Conservation (phyloP, 177 flowering plant species). For the Tripterygium wilfordii region DNA sequence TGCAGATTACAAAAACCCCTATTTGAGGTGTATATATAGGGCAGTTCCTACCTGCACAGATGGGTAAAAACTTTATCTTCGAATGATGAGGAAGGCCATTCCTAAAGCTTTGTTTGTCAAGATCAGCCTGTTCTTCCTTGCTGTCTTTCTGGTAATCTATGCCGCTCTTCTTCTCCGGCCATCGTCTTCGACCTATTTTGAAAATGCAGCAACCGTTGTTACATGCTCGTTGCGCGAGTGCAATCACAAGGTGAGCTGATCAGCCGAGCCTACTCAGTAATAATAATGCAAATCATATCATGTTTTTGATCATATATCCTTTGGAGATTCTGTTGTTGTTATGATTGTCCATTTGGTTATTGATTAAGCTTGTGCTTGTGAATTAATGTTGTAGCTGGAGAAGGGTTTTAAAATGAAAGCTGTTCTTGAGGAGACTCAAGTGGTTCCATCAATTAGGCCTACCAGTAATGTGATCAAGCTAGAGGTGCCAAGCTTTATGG, state of each 20-base stretch:
- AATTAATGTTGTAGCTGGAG: too few species aligned
- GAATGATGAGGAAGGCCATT: slow-evolving; percentile 41
- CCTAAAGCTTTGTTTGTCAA: slow-evolving; percentile 58
- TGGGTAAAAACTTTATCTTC: slow-evolving; percentile 15
- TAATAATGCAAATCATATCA: too few species aligned
- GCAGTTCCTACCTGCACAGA: background rate
- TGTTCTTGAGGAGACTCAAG: slow-evolving; percentile 30
- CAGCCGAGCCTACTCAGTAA: too few species aligned
- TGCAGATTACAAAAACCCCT: background rate
- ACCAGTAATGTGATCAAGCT: slow-evolving; percentile 19
- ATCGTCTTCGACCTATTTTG: slow-evolving; percentile 31
- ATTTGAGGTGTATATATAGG: too few species aligned
- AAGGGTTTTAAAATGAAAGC: slow-evolving; percentile 57
- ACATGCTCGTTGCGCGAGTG: slow-evolving; percentile 66
- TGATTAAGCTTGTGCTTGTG: slow-evolving; percentile 26
- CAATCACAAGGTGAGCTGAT: slow-evolving; percentile 95
- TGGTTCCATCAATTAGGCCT: background rate
- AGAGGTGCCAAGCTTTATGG: slow-evolving; percentile 56
- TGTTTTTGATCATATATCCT: too few species aligned
- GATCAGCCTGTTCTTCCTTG: slow-evolving; percentile 60
- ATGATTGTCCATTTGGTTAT: background rate
- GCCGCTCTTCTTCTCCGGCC: slow-evolving; percentile 54
- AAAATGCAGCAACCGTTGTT: slow-evolving; percentile 37
- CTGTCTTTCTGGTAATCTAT: slow-evolving; percentile 54
- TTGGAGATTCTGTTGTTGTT: too few species aligned